These are phyloP conservation scores for cucumber (Cucumis sativus) DNA, from an alignment of 306 rosid species.

Conservation along the genomic window DNA sequence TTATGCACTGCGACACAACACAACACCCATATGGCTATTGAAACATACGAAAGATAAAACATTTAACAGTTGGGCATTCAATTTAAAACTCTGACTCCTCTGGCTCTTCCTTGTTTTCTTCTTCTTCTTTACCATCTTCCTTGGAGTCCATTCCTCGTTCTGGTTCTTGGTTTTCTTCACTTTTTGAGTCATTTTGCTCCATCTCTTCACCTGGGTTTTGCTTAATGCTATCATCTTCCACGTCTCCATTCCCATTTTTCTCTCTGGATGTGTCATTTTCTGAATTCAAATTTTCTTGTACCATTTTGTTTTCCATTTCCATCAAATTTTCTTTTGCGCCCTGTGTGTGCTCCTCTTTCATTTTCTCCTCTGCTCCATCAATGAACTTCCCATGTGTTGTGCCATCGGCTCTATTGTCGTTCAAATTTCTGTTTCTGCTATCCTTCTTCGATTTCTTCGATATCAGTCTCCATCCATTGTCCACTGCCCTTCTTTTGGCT, in stretches of 20 bases:
- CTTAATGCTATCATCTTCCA: slow-evolving; percentile 5
- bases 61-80: background rate
- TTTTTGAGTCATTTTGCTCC: slow-evolving; percentile 11
- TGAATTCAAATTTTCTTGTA: background rate
- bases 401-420: slow-evolving; percentile 10
- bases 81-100: slow-evolving; percentile 34
- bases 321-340: slow-evolving; percentile 7
- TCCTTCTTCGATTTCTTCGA: background rate
- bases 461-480: slow-evolving; percentile 28
- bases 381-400: slow-evolving; percentile 16
- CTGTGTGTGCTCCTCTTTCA: background rate
- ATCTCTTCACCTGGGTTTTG: background rate
- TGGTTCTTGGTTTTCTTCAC: slow-evolving; percentile 13
- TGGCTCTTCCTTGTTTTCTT: slow-evolving; percentile 37
- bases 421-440: slow-evolving; percentile 11
- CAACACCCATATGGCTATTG: background rate
- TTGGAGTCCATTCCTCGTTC: slow-evolving; percentile 5
- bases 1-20: background rate
- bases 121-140: slow-evolving; percentile 18
- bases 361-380: slow-evolving; percentile 1
- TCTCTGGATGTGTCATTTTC: background rate
- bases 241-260: slow-evolving; percentile 14
- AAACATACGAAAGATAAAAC: background rate
- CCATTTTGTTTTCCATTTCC: background rate
- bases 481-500: slow-evolving; percentile 19